These are phyloP conservation scores for Hibiscus mutabilis DNA, from an alignment of 345 rosid species.

Conservation along the genomic window DNA sequence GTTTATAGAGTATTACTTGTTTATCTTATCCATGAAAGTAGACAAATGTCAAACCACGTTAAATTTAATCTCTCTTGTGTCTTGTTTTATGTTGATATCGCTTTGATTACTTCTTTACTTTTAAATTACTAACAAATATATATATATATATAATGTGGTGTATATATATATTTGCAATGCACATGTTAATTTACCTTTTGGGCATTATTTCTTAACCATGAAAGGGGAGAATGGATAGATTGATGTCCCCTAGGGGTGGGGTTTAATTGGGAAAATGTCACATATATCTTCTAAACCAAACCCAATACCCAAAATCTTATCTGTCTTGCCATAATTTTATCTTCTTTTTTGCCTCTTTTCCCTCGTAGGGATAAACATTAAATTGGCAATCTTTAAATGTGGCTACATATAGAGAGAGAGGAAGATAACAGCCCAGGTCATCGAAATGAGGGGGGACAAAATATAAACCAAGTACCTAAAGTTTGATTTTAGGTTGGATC, in stretches of 20 bases:
- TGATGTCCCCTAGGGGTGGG: conserved; percentile 25
- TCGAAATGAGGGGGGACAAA: conserved; percentile 17
- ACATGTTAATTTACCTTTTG: conserved; percentile 15
- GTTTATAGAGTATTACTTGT: too few relatives aligned
- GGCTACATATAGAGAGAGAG: conserved; percentile 13
- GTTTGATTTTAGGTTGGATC: conserved; percentile 16
- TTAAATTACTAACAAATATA: too few relatives aligned
- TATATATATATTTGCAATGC: too few relatives aligned
- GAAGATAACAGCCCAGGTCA: conserved; percentile 3
- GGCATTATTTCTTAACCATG: conserved; percentile 19
- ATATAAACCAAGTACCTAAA: conserved; percentile 14
- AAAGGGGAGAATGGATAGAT: conserved; percentile 25
- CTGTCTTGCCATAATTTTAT: conserved; percentile 1
- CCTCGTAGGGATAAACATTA: conserved; percentile 16
- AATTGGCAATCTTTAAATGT: conserved; percentile 12
- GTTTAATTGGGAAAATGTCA: conserved; percentile 26
- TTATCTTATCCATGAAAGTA: too few relatives aligned
- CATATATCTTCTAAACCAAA: conserved; percentile 2
- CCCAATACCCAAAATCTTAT: conserved; percentile 19
- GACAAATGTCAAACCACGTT: too few relatives aligned
- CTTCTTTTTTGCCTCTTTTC: background rate
- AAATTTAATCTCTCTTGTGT: too few relatives aligned
- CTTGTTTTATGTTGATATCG: too few relatives aligned
- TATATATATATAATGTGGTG: too few relatives aligned
- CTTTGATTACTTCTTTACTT: too few relatives aligned